Evolutionary conservation across 495 filamentous ascomycete species (phyloP), one percentile per base, ranked within the genome.

Genomic region (Melanomma pulvis-pyrius): DNA sequence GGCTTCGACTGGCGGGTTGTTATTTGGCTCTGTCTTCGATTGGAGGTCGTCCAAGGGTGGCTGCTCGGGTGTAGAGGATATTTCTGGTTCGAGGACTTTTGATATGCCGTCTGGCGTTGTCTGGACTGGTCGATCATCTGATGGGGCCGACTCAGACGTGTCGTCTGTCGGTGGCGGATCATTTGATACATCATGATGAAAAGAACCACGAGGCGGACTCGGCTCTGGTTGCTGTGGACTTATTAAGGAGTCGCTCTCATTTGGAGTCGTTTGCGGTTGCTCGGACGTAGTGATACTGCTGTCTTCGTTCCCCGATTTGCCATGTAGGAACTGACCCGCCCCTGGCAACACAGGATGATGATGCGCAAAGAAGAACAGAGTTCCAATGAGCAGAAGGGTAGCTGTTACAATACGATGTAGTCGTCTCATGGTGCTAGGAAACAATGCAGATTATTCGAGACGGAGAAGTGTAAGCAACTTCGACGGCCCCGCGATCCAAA

Each of bases 291-390:
- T 5, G 6, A n/a, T 48, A 24, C 6, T n/a, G n/a, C n/a, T n/a
- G n/a, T n/a, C n/a, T n/a, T n/a, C n/a, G n/a, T n/a, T n/a, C n/a
- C n/a, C n/a, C n/a, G 9, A 17, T 17, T 17, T 8, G 9, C 36
- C 17, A 8, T 41, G 36, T 41, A 8, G 21, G 25, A 54, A 54
- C 21, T 24, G 51, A 30, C 29, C 12, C 9, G 51, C 51, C 51
- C 19, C 30, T 56, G 53, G 53, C 19, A 56, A 56, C n/a, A 22
- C 53, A 9, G 19, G 5, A 8, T 56, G 53, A 56, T 56, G 53
- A 7, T 56, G 53, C 30, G 30, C 26, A 39, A 56, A 56, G 13
- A 56, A 39, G 17, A 56, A 56, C 32, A 19, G 12, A 2, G 28
- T 39, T 39, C 15, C 30, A 56, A 56, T 22, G 30, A 56, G 53